Evolutionary conservation across 164 flowering plant genomes (phyloP).

Genomic region (Dillenia turbinata): DNA sequence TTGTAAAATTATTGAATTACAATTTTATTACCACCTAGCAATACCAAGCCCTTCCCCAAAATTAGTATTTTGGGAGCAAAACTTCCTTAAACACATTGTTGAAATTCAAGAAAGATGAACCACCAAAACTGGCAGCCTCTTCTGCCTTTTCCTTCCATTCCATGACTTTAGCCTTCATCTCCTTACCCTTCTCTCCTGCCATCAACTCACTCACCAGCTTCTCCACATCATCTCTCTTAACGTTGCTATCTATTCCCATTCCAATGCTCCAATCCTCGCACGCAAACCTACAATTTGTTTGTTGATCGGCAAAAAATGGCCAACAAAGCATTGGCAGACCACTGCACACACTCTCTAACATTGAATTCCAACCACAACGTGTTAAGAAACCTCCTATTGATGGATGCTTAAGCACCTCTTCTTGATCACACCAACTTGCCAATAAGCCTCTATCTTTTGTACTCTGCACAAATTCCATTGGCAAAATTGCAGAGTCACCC

Average conservation of each 20-base stretch:
- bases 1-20: too few species aligned
- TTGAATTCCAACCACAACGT: too few species aligned
- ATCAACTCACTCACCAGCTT: constrained; percentile 11
- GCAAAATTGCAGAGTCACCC: constrained; percentile 9
- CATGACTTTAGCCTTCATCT: too few species aligned
- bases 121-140: constrained; percentile 2
- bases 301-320: constrained; percentile 21
- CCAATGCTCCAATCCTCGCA: constrained; percentile 13
- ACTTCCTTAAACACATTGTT: constrained; percentile 7
- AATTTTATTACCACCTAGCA: too few species aligned
- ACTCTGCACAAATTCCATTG: constrained; percentile 14
- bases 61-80: background rate
- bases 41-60: too few species aligned
- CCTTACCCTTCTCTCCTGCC: constrained; percentile 9
- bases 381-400: background rate
- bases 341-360: background rate
- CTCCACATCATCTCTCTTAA: constrained; percentile 9
- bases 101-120: constrained; percentile 8
- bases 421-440: constrained; percentile 22
- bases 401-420: background rate
- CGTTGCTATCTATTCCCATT: constrained; percentile 13
- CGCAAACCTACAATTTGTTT: constrained; percentile 1
- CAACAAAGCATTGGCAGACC: constrained; percentile 18
- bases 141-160: background rate
- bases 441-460: constrained; percentile 15